Conservation (phyloP, 1,139 yeast genomes). For the Wickerhamiella pararugosa region DNA sequence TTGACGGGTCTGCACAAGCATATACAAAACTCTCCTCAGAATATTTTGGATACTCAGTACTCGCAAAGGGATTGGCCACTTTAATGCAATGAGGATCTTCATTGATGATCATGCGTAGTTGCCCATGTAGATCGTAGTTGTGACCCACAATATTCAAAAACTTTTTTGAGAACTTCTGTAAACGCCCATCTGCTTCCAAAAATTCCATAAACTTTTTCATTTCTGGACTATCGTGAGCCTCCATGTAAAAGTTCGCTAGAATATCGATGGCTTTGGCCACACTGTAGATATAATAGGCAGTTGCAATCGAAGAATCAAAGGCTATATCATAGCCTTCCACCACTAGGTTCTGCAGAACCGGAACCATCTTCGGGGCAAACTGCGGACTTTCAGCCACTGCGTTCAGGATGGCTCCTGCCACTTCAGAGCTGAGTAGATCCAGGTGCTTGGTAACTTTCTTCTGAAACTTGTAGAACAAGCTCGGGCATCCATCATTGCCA, state of each 20-base stretch:
- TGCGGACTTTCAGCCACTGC: slow-evolving; percentile 2
- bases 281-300: slow-evolving; percentile 3
- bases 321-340: slow-evolving; percentile 1
- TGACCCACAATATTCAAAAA: slow-evolving; percentile 1
- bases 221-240: background rate
- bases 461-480: slow-evolving; percentile 1
- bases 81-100: background rate
- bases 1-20: slow-evolving; percentile 39
- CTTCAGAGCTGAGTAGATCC: slow-evolving; percentile 1
- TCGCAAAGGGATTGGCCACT: background rate
- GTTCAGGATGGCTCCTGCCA: slow-evolving; percentile 1
- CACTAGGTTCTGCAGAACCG: background rate
- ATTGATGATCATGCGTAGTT: background rate
- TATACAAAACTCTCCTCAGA: slow-evolving; percentile 30
- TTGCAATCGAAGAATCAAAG: slow-evolving; percentile 2
- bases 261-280: background rate
- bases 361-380: slow-evolving; percentile 1
- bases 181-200: background rate
- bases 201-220: background rate
- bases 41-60: background rate
- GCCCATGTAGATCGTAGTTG: slow-evolving; percentile 1
- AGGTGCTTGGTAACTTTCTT: slow-evolving; percentile 1
- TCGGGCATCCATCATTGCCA: slow-evolving; percentile 35
- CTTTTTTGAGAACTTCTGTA: background rate
- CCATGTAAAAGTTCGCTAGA: slow-evolving; percentile 1